Percentiles rank a stretch among this genome's conserved stretches.
These are phyloP conservation scores for Vitis hybrid DNA, from an alignment of 177 flowering plant species.

Conservation along the genomic window DNA sequence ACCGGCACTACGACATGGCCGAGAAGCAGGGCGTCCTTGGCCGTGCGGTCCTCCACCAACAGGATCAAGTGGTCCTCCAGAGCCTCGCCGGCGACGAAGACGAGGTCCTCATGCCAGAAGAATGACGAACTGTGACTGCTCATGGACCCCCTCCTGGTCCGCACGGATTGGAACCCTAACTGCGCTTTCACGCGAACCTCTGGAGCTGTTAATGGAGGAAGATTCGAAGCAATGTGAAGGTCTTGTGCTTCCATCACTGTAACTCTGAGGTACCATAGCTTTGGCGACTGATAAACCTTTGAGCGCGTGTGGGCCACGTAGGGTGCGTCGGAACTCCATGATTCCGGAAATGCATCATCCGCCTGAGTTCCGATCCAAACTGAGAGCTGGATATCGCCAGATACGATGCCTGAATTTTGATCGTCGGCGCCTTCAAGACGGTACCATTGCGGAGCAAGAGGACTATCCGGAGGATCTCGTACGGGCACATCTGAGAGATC, in stretches of 20 bases:
- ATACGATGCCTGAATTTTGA: conserved; percentile 23
- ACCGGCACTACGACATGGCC: conserved; percentile 64
- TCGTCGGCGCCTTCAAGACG: conserved; percentile 58
- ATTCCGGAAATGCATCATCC: conserved; percentile 87
- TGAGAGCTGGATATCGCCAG: conserved; percentile 81
- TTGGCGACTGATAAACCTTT: conserved; percentile 94
- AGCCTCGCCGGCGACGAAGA: conserved; percentile 85
- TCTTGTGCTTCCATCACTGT: conserved; percentile 87
- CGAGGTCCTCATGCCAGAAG: conserved; percentile 79
- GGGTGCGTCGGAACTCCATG: conserved; percentile 80
- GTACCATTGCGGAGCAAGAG: conserved; percentile 90
- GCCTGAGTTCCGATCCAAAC: conserved; percentile 98
- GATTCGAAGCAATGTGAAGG: conserved; percentile 47
- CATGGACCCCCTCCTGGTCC: conserved; percentile 64
- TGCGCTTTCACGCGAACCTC: conserved; percentile 81
- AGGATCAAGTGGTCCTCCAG: conserved; percentile 71
- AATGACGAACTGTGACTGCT: conserved; percentile 51
- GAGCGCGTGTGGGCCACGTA: conserved; percentile 70
- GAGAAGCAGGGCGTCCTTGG: conserved; percentile 53
- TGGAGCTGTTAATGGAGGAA: conserved; percentile 50
- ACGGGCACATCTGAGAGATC: conserved; percentile 80
- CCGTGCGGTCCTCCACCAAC: conserved; percentile 71
- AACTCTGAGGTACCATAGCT: conserved; percentile 87
- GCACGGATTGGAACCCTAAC: conserved; percentile 65
- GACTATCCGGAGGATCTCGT: conserved; percentile 87